Conservation (phyloP, 2,329 filamentous ascomycete species). For the Seiridium unicorne region DNA sequence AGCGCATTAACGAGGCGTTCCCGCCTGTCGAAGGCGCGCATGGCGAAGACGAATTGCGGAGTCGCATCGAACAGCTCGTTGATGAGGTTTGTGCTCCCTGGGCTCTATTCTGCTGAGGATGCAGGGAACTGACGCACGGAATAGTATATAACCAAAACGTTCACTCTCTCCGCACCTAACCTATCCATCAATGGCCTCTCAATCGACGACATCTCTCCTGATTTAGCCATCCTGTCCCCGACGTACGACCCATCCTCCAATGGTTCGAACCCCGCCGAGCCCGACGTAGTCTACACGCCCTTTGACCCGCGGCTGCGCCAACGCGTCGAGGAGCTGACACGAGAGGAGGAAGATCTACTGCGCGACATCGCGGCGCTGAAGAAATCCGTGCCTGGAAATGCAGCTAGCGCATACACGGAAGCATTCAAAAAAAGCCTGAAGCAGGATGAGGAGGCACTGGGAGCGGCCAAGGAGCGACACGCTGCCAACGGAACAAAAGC, state of each 20-base stretch:
- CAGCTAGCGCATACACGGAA: slow-evolving; percentile 42
- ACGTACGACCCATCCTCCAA: slow-evolving; percentile 7
- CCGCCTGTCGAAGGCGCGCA: slow-evolving; percentile 56
- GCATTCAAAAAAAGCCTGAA: slow-evolving; percentile 35
- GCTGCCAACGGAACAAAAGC: slow-evolving; percentile 16
- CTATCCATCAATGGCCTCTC: slow-evolving; percentile 62
- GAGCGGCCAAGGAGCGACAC: slow-evolving; percentile 14
- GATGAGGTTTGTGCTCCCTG: slow-evolving; percentile 44
- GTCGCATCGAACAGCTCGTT: slow-evolving; percentile 58
- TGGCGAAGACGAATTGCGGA: slow-evolving; percentile 55
- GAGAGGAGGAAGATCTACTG: slow-evolving; percentile 62
- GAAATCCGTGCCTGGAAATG: slow-evolving; percentile 45
- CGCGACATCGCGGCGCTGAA: slow-evolving; percentile 63
- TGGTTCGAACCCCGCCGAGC: slow-evolving; percentile 17
- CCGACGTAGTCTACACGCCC: slow-evolving; percentile 52
- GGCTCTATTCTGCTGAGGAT: neutral
- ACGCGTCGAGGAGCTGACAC: slow-evolving; percentile 58
- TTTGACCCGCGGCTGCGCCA: slow-evolving; percentile 60
- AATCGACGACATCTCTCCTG: slow-evolving; percentile 31
- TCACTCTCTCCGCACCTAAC: slow-evolving; percentile 56
- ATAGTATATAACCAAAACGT: slow-evolving; percentile 62
- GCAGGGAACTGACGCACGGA: neutral
- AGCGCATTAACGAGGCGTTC: slow-evolving; percentile 66
- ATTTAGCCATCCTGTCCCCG: slow-evolving; percentile 31
- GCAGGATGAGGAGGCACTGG: slow-evolving; percentile 47